Evolutionary conservation across 1,284 basidiomycete genomes (phyloP).

Genomic region (Peniophora sp.): DNA sequence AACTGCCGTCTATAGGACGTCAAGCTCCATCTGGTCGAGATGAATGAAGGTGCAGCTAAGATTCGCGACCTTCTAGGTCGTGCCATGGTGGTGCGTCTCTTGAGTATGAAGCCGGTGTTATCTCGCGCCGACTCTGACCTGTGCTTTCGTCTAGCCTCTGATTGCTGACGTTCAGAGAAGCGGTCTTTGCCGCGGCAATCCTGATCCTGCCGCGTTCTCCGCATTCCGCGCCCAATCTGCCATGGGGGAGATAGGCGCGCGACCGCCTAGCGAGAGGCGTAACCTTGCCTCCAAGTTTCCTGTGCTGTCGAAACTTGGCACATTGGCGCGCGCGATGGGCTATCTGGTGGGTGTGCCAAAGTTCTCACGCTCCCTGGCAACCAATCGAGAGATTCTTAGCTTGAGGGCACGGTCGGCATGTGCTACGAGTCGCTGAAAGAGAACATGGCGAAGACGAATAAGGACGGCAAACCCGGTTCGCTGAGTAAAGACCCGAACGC

Average conservation of each 20-base stretch:
- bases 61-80: constrained; percentile 52
- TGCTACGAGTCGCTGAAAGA: constrained; percentile 59
- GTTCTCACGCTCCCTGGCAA: neutral
- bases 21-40: constrained; percentile 63
- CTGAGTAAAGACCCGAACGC: constrained; percentile 53
- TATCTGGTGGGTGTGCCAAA: constrained; percentile 56
- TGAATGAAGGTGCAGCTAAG: constrained; percentile 51
- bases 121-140: neutral
- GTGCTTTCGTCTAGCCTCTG: constrained; percentile 15
- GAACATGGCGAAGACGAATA: constrained; percentile 18
- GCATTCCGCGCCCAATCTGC: constrained; percentile 42
- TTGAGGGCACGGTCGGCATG: constrained; percentile 77
- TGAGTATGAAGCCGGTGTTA: neutral
- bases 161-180: constrained; percentile 20
- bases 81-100: constrained; percentile 71
- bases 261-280: constrained; percentile 22
- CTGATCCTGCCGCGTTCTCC: constrained; percentile 42
- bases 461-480: constrained; percentile 27
- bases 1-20: constrained; percentile 37
- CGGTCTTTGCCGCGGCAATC: constrained; percentile 20
- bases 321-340: constrained; percentile 71
- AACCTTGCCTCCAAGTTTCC: constrained; percentile 16
- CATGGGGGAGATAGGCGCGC: constrained; percentile 25
- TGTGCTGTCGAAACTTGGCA: constrained; percentile 17
- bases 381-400: constrained; percentile 33